These are phyloP conservation scores for Coniosporium tulheliwenetii DNA, from an alignment of 2,329 filamentous ascomycete species.

Conservation along the genomic window DNA sequence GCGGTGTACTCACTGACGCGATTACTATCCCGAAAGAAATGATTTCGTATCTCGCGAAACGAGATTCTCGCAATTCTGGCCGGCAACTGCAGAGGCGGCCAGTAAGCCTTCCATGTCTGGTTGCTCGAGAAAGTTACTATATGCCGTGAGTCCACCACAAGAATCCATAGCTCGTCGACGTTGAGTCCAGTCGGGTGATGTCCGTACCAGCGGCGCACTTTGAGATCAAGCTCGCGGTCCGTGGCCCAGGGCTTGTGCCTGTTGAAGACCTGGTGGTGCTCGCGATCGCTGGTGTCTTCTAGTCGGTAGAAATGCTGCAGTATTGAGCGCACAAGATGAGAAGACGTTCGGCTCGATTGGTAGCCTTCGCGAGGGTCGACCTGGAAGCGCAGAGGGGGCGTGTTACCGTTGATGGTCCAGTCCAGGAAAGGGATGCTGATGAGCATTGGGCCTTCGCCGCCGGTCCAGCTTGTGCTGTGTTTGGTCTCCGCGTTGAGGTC, in stretches of 20 bases:
- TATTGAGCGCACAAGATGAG: conserved; percentile 23
- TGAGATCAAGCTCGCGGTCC: conserved; percentile 24
- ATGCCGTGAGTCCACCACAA: conserved; percentile 23
- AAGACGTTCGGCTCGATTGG: conserved; percentile 19
- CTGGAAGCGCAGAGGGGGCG: conserved; percentile 24
- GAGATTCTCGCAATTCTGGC: conserved; percentile 23
- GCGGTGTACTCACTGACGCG: conserved; percentile 20
- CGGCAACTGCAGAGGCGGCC: conserved; percentile 24
- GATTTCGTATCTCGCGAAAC: conserved; percentile 24
- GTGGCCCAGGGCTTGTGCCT: conserved; percentile 26
- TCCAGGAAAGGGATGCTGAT: conserved; percentile 26
- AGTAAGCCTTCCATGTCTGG: conserved; percentile 27
- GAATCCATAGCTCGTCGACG: conserved; percentile 27
- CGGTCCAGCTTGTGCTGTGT: conserved; percentile 1
- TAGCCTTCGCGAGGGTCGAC: conserved; percentile 25
- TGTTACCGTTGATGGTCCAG: conserved; percentile 21
- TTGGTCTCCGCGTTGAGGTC: conserved; percentile 9
- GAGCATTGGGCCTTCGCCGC: conserved; percentile 16
- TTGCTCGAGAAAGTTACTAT: conserved; percentile 27
- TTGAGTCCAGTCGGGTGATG: conserved; percentile 24
- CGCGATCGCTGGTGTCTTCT: conserved; percentile 26
- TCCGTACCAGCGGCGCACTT: conserved; percentile 26
- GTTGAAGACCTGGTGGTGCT: conserved; percentile 22
- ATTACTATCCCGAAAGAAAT: conserved; percentile 10
- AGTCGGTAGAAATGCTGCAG: conserved; percentile 27